Percentiles rank a stretch among this genome's conserved stretches.
Conservation (phyloP, 2,329 filamentous ascomycete genomes). For the Arthroderma sp. region DNA sequence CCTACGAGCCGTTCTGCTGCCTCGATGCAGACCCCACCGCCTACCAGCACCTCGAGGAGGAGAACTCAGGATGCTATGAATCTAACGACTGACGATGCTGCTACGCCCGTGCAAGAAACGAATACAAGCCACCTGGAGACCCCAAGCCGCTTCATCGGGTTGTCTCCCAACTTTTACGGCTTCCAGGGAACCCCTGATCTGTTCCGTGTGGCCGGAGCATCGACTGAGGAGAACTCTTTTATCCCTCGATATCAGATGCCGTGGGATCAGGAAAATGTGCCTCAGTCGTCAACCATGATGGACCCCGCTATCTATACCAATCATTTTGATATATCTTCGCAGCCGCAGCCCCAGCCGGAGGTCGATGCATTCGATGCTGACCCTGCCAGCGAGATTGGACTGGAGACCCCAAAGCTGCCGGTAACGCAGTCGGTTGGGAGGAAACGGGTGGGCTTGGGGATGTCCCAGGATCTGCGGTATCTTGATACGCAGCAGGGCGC, state of each 20-base stretch:
- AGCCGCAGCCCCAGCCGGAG: constrained; percentile 2
- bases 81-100: constrained; percentile 12
- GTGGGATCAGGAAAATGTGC: constrained; percentile 34
- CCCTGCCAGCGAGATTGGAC: not conserved
- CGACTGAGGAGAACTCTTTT: constrained; percentile 41
- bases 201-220: constrained; percentile 42
- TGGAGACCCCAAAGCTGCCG: constrained; percentile 1
- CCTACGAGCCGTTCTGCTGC: constrained; percentile 32
- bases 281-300: constrained; percentile 13
- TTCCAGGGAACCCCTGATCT: constrained; percentile 48
- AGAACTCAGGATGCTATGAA: constrained; percentile 24
- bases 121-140: constrained; percentile 31
- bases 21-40: constrained; percentile 50
- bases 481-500: constrained; percentile 19
- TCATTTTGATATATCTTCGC: constrained; percentile 16
- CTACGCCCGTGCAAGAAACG: constrained; percentile 9
- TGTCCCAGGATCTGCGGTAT: not conserved
- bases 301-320: constrained; percentile 15
- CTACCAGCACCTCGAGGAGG: constrained; percentile 45
- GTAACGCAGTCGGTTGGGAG: not conserved
- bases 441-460: not conserved
- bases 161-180: constrained; percentile 40
- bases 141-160: constrained; percentile 33
- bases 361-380: constrained; percentile 15
- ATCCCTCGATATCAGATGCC: constrained; percentile 44